Conservation (phyloP, 1,284 basidiomycete genomes). For the Papiliotrema flavescens region DNA sequence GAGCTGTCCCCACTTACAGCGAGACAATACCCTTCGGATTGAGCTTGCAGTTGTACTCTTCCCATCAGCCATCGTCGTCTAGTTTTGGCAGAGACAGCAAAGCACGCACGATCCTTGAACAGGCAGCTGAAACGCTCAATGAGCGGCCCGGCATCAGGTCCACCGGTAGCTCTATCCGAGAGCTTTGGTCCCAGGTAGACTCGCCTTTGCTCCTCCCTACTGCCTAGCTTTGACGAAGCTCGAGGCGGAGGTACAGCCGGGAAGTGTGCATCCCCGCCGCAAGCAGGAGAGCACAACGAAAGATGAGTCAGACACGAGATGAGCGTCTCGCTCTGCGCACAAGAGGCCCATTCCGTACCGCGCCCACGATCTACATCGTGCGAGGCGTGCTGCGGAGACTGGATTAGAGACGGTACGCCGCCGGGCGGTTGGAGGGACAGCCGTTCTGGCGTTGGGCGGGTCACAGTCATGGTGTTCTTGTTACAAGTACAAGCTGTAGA, state of each 20-base stretch:
- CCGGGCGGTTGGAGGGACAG: too few species aligned
- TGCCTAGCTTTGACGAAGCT: constrained; percentile 21
- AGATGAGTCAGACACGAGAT: constrained; percentile 36
- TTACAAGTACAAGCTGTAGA: too few species aligned
- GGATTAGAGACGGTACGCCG: too few species aligned
- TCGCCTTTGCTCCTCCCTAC: constrained; percentile 33
- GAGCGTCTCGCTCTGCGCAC: constrained; percentile 22
- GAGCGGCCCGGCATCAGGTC: constrained; percentile 44
- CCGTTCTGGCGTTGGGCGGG: too few species aligned
- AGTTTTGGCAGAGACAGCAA: background rate
- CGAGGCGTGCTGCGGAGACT: too few species aligned
- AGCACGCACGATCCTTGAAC: constrained; percentile 43
- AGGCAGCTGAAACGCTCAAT: constrained; percentile 46
- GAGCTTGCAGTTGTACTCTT: constrained; percentile 40
- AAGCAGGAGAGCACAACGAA: constrained; percentile 15
- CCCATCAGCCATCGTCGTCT: background rate
- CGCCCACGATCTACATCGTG: too few species aligned
- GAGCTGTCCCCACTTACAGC: constrained; percentile 16
- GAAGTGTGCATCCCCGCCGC: constrained; percentile 15
- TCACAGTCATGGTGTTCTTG: too few species aligned
- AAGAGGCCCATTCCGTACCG: too few species aligned
- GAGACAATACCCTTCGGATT: constrained; percentile 50
- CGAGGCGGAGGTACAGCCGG: constrained; percentile 21
- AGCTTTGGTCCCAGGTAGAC: constrained; percentile 43
- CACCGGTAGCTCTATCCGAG: constrained; percentile 41